Evolutionary conservation across 306 rosid species (phyloP), one percentile per base, ranked within the genome.

Genomic region (Glycine latifolia): DNA sequence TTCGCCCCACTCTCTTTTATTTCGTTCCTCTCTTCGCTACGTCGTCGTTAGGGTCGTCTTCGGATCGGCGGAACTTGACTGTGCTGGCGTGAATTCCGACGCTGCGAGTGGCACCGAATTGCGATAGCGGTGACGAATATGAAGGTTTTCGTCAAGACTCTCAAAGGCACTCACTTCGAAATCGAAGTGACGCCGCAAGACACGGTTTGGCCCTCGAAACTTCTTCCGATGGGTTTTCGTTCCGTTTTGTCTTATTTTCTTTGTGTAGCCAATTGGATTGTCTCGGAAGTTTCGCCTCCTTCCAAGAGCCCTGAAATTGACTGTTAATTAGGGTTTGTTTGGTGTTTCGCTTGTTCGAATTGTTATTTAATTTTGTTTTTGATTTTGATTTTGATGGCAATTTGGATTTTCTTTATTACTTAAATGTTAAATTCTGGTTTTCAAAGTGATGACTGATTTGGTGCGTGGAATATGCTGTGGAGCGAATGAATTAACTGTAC

Each of bases 121-220:
- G 15, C 14, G 17, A 77, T 56, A n/a, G 61, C 61, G 16, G 82
- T 33, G 44, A 44, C 33, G 47, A 88, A 76, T 85, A 94, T 94
- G 98, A 94, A 94, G 92, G 79, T 94, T 85, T 92, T 90, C 50
- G 95, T 94, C 8, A 94, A 91, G 89, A 92, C 97, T 86, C 94
- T 94, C 78, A 94, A 92, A 70, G 97, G 97, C 73, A 79, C 91
- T 12, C 93, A 91, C 92, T 94, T 94, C 87, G 97, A 94, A 85
- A 86, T 94, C 80, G 88, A 92, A 88, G 98, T 94, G 76, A 82
- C 89, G 79, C 90, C 97, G 10, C 80, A 88, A 71, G 90, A 91
- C 81, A 71, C 86, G 94, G 98, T 94, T 71, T 75, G 87, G 15
- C 10, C 48, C 74, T 53, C 35, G 1, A 62, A 37, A 66, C 71